phyloP scores from a whole-genome alignment of 495 filamentous ascomycete genomes.

The Penicillium desertorum region DNA sequence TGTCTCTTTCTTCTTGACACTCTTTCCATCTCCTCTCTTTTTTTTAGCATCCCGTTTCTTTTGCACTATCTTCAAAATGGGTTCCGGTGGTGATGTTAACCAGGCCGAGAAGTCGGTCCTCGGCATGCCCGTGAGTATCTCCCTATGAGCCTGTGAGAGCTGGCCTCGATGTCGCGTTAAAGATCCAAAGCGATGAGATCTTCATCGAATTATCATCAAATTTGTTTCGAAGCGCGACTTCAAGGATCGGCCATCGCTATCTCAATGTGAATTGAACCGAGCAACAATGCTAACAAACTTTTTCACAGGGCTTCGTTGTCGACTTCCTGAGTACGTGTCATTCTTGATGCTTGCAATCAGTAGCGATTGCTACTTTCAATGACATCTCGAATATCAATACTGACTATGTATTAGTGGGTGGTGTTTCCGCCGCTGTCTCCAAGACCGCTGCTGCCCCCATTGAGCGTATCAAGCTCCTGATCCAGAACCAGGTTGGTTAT shows the following conservation, averaged over 20 bases:
- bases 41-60: constrained; percentile 35
- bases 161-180: constrained; percentile 8
- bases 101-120: constrained; percentile 74
- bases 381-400: constrained; percentile 15
- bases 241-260: not conserved
- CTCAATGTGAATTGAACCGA: not conserved
- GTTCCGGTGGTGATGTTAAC: constrained; percentile 51
- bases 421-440: constrained; percentile 99
- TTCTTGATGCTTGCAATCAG: constrained; percentile 7
- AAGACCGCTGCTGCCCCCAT: constrained; percentile 99
- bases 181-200: not conserved
- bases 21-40: constrained; percentile 46
- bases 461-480: constrained; percentile 99
- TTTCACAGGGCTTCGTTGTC: constrained; percentile 63
- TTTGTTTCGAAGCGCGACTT: not conserved
- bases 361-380: constrained; percentile 9
- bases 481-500: constrained; percentile 92
- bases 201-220: constrained; percentile 4
- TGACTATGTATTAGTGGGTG: constrained; percentile 74
- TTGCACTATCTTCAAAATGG: constrained; percentile 51
- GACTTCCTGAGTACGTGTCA: constrained; percentile 94
- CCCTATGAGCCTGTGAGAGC: constrained; percentile 15
- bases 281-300: constrained; percentile 33
- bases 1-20: constrained; percentile 43
- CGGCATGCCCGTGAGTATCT: constrained; percentile 72